Evolutionary conservation across 805 yeast genomes (phyloP), one percentile per base, ranked within the genome.

Genomic region (Metschnikowia lochheadii): DNA sequence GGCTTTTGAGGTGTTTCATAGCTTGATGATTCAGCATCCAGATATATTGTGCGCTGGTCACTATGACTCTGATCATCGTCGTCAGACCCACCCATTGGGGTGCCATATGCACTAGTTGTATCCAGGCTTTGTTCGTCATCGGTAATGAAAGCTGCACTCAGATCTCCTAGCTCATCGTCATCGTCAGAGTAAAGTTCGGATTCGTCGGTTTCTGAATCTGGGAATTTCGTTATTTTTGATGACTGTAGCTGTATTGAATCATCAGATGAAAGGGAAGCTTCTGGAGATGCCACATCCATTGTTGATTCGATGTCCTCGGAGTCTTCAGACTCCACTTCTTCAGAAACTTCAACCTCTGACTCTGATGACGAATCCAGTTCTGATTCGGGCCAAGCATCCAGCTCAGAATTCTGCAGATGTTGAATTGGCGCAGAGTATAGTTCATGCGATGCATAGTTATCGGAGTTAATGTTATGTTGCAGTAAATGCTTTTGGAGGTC

Each of bases 401-500:
- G 44, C 14, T 33, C 31, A 8, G 45, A 20, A 5, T 6, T 6
- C n/a, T 33, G 36, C 10, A 8, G 2, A 4, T 13, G 31, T 17
- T 42, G 18, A 8, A 32, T 8, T 15, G 37, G 7, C 11, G 18
- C 20, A 20, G 18, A 32, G 38, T 18, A 32, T 20, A 23, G 14
- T 6, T 23, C 31, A 3, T 42, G 45, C 11, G 38, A 10, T 8
- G 20, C 18, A 32, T 42, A 32, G 15, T 51, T 51, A 14, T 46
- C 46, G 5, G 31, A n/a, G 8, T 36, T 39, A 18, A 54, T 50
- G 2, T 36, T 49, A 32, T 54, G 56, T 10, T 14, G 11, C 10
- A 15, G 31, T 44, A 54, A 49, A 43, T 54, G 57, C 10, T 15
- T 14, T 18, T 18, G 20, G 8, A 44, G n/a, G 21, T 21, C 36